Evolutionary conservation across 2,329 filamentous ascomycete genomes (phyloP).

Genomic region (Calonectria hawksworthii): DNA sequence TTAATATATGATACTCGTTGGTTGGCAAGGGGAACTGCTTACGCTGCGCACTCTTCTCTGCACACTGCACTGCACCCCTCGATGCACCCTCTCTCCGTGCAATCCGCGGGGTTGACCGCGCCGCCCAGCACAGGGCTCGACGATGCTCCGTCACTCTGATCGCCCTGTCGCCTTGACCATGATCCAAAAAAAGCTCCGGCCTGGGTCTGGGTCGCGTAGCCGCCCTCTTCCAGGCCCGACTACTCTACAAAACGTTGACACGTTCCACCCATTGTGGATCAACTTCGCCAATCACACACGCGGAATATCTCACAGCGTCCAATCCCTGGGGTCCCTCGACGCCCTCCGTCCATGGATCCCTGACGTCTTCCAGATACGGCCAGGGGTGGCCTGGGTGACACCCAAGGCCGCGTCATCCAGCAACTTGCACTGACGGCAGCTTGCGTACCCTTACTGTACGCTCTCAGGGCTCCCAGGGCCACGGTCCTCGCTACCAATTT

Average conservation of each 20-base stretch:
- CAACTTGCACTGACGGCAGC: constrained; percentile 37
- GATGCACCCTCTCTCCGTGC: not conserved
- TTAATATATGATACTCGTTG: not conserved
- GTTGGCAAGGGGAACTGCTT: not conserved
- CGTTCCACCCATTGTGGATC: constrained; percentile 17
- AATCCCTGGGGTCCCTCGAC: constrained; percentile 5
- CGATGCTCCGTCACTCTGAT: not conserved
- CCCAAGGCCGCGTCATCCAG: constrained; percentile 46
- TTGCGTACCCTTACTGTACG: constrained; percentile 35
- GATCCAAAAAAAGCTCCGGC: constrained; percentile 12
- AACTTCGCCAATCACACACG: constrained; percentile 19
- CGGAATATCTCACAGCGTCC: not conserved
- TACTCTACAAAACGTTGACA: constrained; percentile 23
- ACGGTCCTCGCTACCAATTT: constrained; percentile 4
- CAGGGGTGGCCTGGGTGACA: constrained; percentile 39
- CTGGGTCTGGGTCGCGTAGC: constrained; percentile 11
- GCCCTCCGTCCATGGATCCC: constrained; percentile 23
- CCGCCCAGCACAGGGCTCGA: not conserved
- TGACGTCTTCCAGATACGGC: constrained; percentile 32
- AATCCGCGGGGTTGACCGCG: not conserved
- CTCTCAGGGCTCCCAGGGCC: constrained; percentile 3
- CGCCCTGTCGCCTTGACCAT: constrained; percentile 3
- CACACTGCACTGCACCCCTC: not conserved
- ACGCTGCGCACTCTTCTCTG: not conserved
- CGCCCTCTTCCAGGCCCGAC: not conserved